These are phyloP conservation scores for Arthroderma sp. DNA, from an alignment of 2,329 filamentous ascomycete species.

Conservation along the genomic window DNA sequence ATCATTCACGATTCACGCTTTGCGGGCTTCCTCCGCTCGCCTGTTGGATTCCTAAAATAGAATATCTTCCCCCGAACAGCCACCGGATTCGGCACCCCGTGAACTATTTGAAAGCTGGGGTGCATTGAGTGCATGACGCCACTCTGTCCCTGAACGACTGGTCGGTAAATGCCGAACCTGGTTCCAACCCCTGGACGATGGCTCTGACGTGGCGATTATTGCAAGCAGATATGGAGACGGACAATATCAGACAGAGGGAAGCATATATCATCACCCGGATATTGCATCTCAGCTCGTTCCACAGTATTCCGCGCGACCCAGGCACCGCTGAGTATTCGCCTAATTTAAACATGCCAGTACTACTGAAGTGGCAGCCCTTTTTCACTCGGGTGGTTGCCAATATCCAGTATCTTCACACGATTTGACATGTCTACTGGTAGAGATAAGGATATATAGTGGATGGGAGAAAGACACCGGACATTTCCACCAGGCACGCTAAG, in stretches of 20 bases:
- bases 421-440: neutral
- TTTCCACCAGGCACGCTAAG: neutral
- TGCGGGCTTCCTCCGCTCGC: neutral
- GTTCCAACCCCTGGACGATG: neutral
- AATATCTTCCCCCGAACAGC: neutral
- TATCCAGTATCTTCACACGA: too few relatives aligned
- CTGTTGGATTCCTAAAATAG: neutral
- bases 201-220: slow-evolving; percentile 5
- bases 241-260: neutral
- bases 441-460: neutral
- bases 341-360: neutral
- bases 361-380: neutral
- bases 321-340: neutral
- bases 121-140: neutral
- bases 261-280: neutral
- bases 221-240: neutral
- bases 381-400: too few relatives aligned
- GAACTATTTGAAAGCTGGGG: neutral
- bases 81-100: neutral
- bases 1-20: neutral
- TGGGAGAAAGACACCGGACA: neutral
- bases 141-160: neutral
- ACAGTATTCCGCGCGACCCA: neutral
- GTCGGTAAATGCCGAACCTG: neutral
- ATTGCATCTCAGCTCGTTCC: neutral